A percentile compares a stretch with the other conserved stretches of the same genome.
Conservation (phyloP, 768 basidiomycete species). For the Phlebiopsis gigantea region DNA sequence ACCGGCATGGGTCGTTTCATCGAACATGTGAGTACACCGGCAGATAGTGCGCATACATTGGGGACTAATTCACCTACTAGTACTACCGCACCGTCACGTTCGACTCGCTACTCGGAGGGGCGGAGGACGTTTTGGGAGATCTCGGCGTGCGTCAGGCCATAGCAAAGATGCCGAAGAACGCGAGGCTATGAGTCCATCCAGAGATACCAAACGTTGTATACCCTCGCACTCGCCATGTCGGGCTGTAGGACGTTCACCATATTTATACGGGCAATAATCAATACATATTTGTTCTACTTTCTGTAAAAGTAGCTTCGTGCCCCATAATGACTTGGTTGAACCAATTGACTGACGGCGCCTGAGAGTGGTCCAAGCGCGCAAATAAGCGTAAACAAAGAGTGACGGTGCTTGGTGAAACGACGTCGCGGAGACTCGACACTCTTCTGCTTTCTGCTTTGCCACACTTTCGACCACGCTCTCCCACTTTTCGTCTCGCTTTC, state of each 20-base stretch:
- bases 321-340: background rate
- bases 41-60: background rate
- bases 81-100: constrained; percentile 39
- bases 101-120: constrained; percentile 40
- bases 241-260: too few relatives aligned
- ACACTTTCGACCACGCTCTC: background rate
- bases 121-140: constrained; percentile 74
- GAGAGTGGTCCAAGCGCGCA: constrained; percentile 6
- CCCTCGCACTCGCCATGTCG: too few relatives aligned
- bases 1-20: constrained; percentile 76
- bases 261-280: background rate
- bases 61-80: constrained; percentile 17
- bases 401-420: background rate
- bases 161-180: constrained; percentile 40
- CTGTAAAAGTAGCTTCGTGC: background rate
- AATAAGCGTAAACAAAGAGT: constrained; percentile 19
- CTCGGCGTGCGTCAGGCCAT: constrained; percentile 41
- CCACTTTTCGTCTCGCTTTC: constrained; percentile 1
- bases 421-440: constrained; percentile 4
- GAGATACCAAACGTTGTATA: background rate
- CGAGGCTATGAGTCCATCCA: constrained; percentile 14
- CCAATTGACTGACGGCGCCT: background rate
- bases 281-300: background rate
- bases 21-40: constrained; percentile 51
- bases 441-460: constrained; percentile 1